Conservation (phyloP, 2,329 filamentous ascomycete species). For the Emydomyces testavorans region DNA sequence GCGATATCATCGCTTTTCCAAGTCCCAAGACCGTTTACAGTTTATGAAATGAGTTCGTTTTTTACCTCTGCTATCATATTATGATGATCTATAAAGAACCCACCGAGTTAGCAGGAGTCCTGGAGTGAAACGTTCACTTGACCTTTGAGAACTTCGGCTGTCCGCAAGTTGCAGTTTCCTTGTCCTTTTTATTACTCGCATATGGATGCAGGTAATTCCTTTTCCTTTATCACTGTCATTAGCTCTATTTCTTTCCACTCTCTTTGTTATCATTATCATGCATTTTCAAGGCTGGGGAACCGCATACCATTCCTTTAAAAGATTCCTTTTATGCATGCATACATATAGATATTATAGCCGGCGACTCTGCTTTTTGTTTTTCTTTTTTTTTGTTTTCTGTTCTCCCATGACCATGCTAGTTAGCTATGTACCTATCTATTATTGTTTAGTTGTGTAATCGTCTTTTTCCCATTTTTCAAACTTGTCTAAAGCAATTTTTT, state of each 20-base stretch:
- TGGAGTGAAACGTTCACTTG: not conserved
- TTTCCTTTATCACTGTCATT: too few species aligned
- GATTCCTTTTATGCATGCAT: not conserved
- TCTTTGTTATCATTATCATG: not conserved
- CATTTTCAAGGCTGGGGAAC: conserved; percentile 1
- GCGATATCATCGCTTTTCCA: conserved; percentile 11
- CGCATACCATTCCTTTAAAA: not conserved
- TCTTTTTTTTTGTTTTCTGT: not conserved
- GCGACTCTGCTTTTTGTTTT: too few species aligned
- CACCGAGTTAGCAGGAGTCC: not conserved
- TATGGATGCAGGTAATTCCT: too few species aligned
- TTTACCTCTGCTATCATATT: not conserved
- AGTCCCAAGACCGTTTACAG: conserved; percentile 10
- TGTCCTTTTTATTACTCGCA: not conserved
- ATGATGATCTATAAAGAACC: not conserved
- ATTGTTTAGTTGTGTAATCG: too few species aligned
- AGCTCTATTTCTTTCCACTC: not conserved
- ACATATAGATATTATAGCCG: too few species aligned
- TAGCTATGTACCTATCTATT: too few species aligned
- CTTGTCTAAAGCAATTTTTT: too few species aligned
- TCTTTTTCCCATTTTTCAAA: too few species aligned
- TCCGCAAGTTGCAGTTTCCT: not conserved
- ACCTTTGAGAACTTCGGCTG: not conserved
- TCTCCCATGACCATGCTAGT: too few species aligned
- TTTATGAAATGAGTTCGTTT: not conserved